A percentile compares a stretch with the other conserved stretches of the same genome.
phyloP scores from a whole-genome alignment of 2,329 filamentous ascomycete genomes.

The Neoscytalidium dimidiatum region DNA sequence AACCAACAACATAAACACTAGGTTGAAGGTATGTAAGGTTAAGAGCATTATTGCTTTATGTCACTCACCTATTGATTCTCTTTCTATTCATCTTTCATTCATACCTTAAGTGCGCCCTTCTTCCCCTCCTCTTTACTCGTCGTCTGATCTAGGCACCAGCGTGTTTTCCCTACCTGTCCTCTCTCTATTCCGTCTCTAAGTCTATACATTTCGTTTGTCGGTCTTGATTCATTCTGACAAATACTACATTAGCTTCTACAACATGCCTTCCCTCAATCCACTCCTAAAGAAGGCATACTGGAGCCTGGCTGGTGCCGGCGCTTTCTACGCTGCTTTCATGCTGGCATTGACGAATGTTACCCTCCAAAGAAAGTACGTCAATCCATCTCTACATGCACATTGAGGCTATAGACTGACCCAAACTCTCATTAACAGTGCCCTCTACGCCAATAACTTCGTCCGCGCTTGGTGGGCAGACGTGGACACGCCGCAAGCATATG shows the following conservation, averaged over 20 bases:
- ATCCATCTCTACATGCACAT: neutral
- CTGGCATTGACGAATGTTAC: slow-evolving; percentile 65
- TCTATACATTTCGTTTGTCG: neutral
- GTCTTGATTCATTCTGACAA: neutral
- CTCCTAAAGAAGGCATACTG: slow-evolving; percentile 40
- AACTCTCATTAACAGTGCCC: slow-evolving; percentile 55
- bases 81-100: neutral
- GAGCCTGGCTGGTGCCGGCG: slow-evolving; percentile 53
- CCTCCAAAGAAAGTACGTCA: slow-evolving; percentile 76
- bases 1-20: slow-evolving; percentile 4
- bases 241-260: too few species aligned
- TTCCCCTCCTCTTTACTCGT: neutral
- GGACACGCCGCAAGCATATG: slow-evolving; percentile 77
- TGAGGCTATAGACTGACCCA: neutral
- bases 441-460: slow-evolving; percentile 83
- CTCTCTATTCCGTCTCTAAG: neutral
- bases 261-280: slow-evolving; percentile 31
- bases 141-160: slow-evolving; percentile 5
- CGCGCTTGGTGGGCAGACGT: slow-evolving; percentile 72
- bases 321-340: slow-evolving; percentile 69
- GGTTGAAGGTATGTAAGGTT: neutral
- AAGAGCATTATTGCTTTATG: neutral
- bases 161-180: neutral
- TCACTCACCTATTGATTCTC: neutral
- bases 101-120: neutral